Conservation (phyloP, 2,329 filamentous ascomycete genomes). For the Colletotrichum plurivorum region DNA sequence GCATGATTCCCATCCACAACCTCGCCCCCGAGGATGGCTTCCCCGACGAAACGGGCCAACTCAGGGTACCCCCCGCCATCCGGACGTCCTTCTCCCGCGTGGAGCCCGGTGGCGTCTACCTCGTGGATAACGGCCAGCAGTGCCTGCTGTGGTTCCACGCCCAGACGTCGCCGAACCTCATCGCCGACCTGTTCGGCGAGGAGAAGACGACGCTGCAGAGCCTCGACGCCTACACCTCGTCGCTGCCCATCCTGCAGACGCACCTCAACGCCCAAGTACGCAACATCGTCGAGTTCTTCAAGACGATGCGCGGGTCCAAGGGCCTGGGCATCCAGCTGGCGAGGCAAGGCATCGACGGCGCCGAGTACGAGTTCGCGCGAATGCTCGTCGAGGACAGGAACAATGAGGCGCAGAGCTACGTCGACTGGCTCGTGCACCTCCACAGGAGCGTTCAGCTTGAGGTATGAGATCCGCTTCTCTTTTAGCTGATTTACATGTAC, state of each 20-base stretch:
- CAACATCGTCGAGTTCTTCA: slow-evolving; percentile 91
- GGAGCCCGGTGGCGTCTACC: slow-evolving; percentile 92
- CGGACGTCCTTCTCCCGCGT: slow-evolving; percentile 89
- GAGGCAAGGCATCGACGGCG: slow-evolving; percentile 91
- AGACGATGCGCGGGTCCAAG: slow-evolving; percentile 85
- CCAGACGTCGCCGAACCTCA: slow-evolving; percentile 91
- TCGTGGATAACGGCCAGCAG: slow-evolving; percentile 95
- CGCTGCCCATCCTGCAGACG: slow-evolving; percentile 87
- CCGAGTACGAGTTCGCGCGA: slow-evolving; percentile 96
- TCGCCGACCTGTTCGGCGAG: slow-evolving; percentile 90
- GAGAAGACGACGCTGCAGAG: slow-evolving; percentile 78
- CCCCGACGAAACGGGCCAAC: slow-evolving; percentile 89
- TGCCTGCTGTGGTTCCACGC: slow-evolving; percentile 93
- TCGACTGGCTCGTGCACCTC: slow-evolving; percentile 97
- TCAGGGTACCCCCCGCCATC: slow-evolving; percentile 84
- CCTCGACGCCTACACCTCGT: slow-evolving; percentile 85
- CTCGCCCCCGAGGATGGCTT: slow-evolving; percentile 91
- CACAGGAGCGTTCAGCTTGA: slow-evolving; percentile 95
- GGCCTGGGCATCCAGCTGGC: slow-evolving; percentile 91
- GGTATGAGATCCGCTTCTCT: slow-evolving; percentile 59
- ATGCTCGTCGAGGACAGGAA: slow-evolving; percentile 94
- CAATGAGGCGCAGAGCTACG: slow-evolving; percentile 97
- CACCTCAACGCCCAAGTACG: slow-evolving; percentile 95
- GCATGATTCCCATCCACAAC: slow-evolving; percentile 93
- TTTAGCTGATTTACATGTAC: slow-evolving; percentile 26